Conservation (phyloP, 2,329 filamentous ascomycete genomes). For the Fusarium incarnatum region DNA sequence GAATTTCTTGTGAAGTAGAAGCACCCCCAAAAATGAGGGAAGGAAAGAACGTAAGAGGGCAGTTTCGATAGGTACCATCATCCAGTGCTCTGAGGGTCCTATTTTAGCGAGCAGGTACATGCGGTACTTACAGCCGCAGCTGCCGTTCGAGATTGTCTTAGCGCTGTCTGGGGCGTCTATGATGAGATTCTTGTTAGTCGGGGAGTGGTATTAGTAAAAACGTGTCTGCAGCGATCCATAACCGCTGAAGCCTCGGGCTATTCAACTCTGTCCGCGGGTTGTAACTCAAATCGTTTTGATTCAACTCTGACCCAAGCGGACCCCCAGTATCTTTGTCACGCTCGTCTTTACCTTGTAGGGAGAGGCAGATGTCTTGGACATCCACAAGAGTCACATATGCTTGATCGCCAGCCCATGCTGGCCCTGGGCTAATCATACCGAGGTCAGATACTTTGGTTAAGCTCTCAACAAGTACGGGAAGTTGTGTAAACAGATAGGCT, state of each 20-base stretch:
- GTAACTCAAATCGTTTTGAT: background rate
- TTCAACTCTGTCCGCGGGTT: background rate
- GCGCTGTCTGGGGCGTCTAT: slow-evolving; percentile 9
- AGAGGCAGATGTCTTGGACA: background rate
- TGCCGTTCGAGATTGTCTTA: slow-evolving; percentile 13
- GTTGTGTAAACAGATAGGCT: background rate
- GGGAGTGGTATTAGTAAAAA: slow-evolving; percentile 15
- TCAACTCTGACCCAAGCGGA: background rate
- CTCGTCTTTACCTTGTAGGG: background rate
- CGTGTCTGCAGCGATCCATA: background rate
- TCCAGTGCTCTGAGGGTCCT: background rate
- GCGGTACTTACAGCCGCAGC: slow-evolving; percentile 47
- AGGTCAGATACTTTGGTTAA: background rate
- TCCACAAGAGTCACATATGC: background rate
- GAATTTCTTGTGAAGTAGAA: background rate
- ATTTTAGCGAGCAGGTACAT: slow-evolving; percentile 38
- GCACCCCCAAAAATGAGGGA: background rate
- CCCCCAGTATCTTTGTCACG: background rate
- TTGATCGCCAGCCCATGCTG: background rate
- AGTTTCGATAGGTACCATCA: slow-evolving; percentile 2
- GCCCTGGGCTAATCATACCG: background rate
- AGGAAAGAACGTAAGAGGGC: background rate
- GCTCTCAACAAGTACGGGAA: background rate
- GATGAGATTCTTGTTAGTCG: background rate
- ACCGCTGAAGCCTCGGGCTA: background rate